Evolutionary conservation across 2,329 filamentous ascomycete species (phyloP).

Genomic region (Fusarium aywerte): DNA sequence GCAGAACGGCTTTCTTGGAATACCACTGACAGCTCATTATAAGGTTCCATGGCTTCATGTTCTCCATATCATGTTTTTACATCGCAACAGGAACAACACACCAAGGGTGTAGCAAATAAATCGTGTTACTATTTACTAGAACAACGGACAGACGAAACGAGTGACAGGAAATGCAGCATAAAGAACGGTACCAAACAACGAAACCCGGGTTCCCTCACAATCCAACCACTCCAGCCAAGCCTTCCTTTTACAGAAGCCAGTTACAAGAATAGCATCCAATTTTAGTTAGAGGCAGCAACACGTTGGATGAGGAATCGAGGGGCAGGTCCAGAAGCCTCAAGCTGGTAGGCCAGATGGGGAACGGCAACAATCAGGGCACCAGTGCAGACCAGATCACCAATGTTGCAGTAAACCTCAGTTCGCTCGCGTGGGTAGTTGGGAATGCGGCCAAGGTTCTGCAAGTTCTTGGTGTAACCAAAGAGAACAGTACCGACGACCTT

Average conservation of each 20-base stretch:
- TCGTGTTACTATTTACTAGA: neutral
- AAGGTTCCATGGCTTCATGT: no score
- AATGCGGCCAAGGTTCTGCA: slow-evolving; percentile 54
- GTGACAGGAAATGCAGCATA: neutral
- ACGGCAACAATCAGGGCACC: slow-evolving; percentile 49
- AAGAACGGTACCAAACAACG: neutral
- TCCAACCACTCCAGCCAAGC: neutral
- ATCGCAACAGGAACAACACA: no score
- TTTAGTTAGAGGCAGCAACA: slow-evolving; percentile 13
- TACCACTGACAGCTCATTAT: no score
- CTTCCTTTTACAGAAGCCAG: no score
- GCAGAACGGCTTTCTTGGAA: no score
- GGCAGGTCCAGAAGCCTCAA: slow-evolving; percentile 25
- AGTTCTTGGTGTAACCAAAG: slow-evolving; percentile 58
- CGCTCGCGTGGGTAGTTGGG: slow-evolving; percentile 51
- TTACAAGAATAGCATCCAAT: neutral
- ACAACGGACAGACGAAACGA: neutral
- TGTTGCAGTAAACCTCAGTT: slow-evolving; percentile 52
- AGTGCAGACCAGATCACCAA: slow-evolving; percentile 51
- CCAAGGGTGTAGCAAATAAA: no score
- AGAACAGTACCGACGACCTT: slow-evolving; percentile 53
- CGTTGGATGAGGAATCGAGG: slow-evolving; percentile 29
- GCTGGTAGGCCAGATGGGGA: slow-evolving; percentile 27
- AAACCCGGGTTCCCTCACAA: neutral
- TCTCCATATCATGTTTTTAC: no score